Base-by-base conservation (phyloP, 495 filamentous ascomycete species). In the Trichocladium antarcticum region DNA sequence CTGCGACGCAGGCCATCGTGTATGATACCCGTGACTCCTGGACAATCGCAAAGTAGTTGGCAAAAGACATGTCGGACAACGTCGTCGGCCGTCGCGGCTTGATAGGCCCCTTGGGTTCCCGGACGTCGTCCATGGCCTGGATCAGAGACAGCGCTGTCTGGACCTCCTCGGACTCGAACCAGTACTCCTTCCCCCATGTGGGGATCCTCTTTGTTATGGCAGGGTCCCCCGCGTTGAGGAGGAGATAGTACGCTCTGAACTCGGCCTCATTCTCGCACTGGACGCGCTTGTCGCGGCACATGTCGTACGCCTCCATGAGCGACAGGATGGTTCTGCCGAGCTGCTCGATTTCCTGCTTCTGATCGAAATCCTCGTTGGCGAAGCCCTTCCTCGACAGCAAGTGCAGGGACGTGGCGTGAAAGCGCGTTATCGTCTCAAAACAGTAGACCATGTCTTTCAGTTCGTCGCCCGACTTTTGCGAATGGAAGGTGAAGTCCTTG, bases 331-430 rank as follows among this genome's bases (percentile, higher is more conserved):
- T 85, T 56, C 89, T 85, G 55, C 84, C 83, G 12, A 99, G 75
- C 57, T 97, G 93, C 64, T 99, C 89, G 17, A 86, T 76, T 61
- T 99, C 93, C 63, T 96, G 90, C 45, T 89, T 85, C 42, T 79
- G 78, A 35, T 83, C 81, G 59, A 95, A 97, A n/a, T 78, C 80
- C 37, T 84, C 78, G 37, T 81, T 74, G 10, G 71, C 66, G 41
- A 68, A 62, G 8, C 80, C 80, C 15, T 75, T 74, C 27, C 68
- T 76, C 0, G 85, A 84, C 43, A 97, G 77, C 39, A 90, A 75
- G 63, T 99, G 93, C 11, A 95, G 73, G 5, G 87, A 82, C 3
- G 88, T 70, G 35, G 94, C 89, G 57, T 97, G 93, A 49, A 96
- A 94, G 32, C 93, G 83, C 14, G 85, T 83, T 45, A 95, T 95